Base-by-base conservation (phyloP, 2,329 filamentous ascomycete genomes). In the Scytalidium lignicola region DNA sequence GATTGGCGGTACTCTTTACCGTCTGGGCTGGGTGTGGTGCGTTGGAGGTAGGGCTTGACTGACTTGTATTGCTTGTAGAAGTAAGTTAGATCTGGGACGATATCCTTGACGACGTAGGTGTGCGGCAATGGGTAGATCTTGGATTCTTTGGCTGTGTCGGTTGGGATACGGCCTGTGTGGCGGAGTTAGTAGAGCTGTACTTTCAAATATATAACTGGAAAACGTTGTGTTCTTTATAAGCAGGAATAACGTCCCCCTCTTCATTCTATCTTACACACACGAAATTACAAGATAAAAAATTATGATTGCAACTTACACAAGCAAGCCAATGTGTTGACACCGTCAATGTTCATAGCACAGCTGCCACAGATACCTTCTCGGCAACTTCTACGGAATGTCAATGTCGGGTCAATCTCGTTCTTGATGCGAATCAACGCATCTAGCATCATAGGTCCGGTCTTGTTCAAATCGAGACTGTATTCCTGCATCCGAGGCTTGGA, bases 51-150 rank as follows among this genome's bases (percentile, higher is more conserved):
- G 41, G 93, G 93, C 84, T 97, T 95, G 75, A 99, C 96, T 15
- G 91, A 96, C 75, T 96, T 96, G 83, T 99, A 99, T 79, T 99
- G 93, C 82, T 97, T 97, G 83, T 99, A 99, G 77, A 99, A 97
- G 66, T 93, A 88, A 55, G 93, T 99, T 75, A 99, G 77, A 69
- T 99, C 93, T 51, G 93, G 92, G 28, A 99, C 93, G 55, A 99
- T 83, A 70, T 99, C 93, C 83, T 97, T 99, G 74, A 99, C 91
- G 61, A 99, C 89, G 74, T 96, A 99, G 71, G 91, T 96, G 76
- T 99, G 93, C 63, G 93, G 93, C 60, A 99, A 81, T 53, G 93
- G 93, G 77, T 99, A 99, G 72, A 99, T 91, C 76, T 95, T 92
- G 65, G 88, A 82, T 63, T 96, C 89, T 65, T 86, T 79, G 60